A percentile compares a stretch with the other conserved stretches of the same genome.
phyloP scores from a whole-genome alignment of 192 early-diverging fungal genomes.

The Martensiomyces pterosporus region DNA sequence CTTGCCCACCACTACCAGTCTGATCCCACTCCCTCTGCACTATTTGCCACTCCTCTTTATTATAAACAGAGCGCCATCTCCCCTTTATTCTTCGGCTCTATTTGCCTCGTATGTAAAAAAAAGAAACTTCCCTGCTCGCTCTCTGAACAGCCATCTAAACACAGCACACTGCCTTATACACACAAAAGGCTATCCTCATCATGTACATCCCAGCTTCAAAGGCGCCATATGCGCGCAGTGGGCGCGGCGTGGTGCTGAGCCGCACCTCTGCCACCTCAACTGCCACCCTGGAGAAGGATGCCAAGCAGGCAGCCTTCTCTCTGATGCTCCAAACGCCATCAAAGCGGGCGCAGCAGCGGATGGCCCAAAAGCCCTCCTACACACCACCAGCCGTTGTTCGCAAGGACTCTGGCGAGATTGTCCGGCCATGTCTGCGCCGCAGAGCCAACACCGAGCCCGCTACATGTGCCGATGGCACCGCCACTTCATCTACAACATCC shows the following conservation, averaged over 20 bases:
- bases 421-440: constrained; percentile 40
- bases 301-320: background rate
- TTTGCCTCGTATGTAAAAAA: too few species aligned
- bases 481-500: too few species aligned
- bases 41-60: too few species aligned
- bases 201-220: background rate
- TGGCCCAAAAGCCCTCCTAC: constrained; percentile 20
- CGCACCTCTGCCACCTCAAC: background rate
- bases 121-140: too few species aligned
- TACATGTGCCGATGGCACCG: background rate
- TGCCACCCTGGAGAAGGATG: background rate
- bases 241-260: background rate
- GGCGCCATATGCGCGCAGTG: background rate
- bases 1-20: too few species aligned
- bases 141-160: too few species aligned
- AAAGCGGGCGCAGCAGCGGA: constrained; percentile 6
- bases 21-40: too few species aligned
- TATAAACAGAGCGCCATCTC: too few species aligned
- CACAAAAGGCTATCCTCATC: background rate
- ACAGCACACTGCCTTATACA: background rate
- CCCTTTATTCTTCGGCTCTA: too few species aligned
- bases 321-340: constrained; percentile 10
- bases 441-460: constrained; percentile 13
- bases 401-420: constrained; percentile 50
- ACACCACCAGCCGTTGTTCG: constrained; percentile 29